Conservation (phyloP, 495 filamentous ascomycete genomes). For the Penicillium ucsense region DNA sequence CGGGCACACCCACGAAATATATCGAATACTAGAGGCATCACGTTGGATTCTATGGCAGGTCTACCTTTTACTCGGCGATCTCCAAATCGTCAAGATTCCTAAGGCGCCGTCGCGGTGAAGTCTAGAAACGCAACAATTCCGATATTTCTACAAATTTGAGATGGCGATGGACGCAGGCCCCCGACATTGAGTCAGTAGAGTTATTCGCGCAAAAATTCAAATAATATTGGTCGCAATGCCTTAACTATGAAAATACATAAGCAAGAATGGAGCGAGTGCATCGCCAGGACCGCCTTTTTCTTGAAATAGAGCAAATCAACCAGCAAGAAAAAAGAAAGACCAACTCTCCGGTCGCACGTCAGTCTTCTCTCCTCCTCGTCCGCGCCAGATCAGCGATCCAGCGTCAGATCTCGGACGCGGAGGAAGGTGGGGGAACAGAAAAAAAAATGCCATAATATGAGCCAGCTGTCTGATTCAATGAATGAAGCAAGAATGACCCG, state of each 20-base stretch:
- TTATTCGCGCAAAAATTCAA: neutral
- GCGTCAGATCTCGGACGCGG: constrained; percentile 29
- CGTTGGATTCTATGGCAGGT: too few relatives aligned
- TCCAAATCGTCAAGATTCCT: too few relatives aligned
- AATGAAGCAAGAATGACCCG: constrained; percentile 27
- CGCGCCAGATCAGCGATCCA: constrained; percentile 32
- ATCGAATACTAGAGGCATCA: too few relatives aligned
- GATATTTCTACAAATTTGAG: too few relatives aligned
- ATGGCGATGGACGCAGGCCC: too few relatives aligned
- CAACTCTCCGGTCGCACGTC: neutral
- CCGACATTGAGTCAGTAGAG: too few relatives aligned
- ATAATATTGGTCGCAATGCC: constrained; percentile 5
- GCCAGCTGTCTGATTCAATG: constrained; percentile 14
- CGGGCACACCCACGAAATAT: too few relatives aligned
- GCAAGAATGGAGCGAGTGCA: neutral
- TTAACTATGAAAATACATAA: constrained; percentile 10
- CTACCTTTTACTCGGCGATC: too few relatives aligned
- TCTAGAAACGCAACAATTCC: too few relatives aligned
- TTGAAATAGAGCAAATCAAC: neutral
- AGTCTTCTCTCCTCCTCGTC: constrained; percentile 9
- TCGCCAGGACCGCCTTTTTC: constrained; percentile 4
- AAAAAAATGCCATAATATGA: neutral
- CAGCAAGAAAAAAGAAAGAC: neutral
- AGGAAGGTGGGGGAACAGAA: constrained; percentile 7
- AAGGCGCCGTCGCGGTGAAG: too few relatives aligned